Percentiles rank a stretch among this genome's conserved stretches.
These are phyloP conservation scores for Trapa incisa DNA, from an alignment of 345 rosid genomes.

Conservation along the genomic window DNA sequence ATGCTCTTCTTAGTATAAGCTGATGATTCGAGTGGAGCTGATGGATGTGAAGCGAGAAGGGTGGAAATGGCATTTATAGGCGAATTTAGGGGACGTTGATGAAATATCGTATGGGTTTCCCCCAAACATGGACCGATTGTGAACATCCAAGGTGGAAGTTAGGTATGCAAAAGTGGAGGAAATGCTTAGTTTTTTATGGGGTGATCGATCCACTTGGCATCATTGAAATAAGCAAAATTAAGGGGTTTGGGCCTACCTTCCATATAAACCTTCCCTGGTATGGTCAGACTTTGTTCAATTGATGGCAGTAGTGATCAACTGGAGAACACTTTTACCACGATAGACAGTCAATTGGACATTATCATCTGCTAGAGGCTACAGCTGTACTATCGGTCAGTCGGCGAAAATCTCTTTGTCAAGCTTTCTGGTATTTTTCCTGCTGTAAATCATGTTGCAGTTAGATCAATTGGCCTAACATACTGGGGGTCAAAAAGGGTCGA, in stretches of 20 bases:
- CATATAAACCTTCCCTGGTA: background rate
- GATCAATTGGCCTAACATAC: too few species aligned
- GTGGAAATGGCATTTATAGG: background rate
- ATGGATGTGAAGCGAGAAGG: background rate
- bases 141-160: conserved; percentile 10
- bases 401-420: too few species aligned
- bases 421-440: too few species aligned
- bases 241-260: background rate
- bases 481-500: too few species aligned
- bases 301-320: too few species aligned
- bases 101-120: background rate
- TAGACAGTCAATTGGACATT: too few species aligned
- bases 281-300: background rate
- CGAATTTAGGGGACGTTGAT: background rate
- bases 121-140: background rate
- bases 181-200: background rate
- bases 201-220: background rate
- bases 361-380: too few species aligned
- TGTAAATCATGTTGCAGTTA: too few species aligned
- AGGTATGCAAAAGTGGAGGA: conserved; percentile 1
- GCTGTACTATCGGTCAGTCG: too few species aligned
- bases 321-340: too few species aligned
- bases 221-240: background rate
- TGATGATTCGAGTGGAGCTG: too few species aligned
- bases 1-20: background rate